Evolutionary conservation across 2,329 filamentous ascomycete genomes (phyloP).

Genomic region (Verticillium tricorpus): DNA sequence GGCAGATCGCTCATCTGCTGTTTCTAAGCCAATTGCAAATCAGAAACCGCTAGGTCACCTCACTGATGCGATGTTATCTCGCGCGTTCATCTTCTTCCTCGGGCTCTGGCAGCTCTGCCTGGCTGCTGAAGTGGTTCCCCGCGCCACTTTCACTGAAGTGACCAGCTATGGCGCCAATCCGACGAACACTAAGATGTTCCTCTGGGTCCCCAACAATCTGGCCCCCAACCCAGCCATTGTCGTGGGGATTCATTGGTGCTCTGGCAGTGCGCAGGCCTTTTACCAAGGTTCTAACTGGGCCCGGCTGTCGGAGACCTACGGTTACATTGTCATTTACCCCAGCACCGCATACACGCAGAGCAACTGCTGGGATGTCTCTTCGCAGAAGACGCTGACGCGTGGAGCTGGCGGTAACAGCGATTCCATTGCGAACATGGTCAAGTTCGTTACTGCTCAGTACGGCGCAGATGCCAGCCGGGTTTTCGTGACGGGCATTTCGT

Average conservation of each 20-base stretch:
- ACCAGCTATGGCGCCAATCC: constrained; percentile 12
- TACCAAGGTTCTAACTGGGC: constrained; percentile 48
- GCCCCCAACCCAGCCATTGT: constrained; percentile 42
- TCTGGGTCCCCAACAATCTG: constrained; percentile 31
- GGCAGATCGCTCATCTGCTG: neutral
- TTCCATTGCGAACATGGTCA: constrained; percentile 51
- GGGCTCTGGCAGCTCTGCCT: neutral
- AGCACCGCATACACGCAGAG: constrained; percentile 27
- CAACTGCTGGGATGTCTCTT: constrained; percentile 58
- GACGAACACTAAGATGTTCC: constrained; percentile 11
- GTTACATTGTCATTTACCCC: constrained; percentile 50
- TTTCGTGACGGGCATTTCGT: constrained; percentile 43
- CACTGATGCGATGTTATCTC: neutral
- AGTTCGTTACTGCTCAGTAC: constrained; percentile 42
- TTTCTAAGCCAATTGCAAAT: neutral
- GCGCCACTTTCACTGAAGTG: constrained; percentile 12
- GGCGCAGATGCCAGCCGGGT: constrained; percentile 39
- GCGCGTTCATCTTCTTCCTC: neutral
- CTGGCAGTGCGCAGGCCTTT: constrained; percentile 47
- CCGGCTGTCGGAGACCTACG: constrained; percentile 47
- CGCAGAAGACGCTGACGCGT: constrained; percentile 42
- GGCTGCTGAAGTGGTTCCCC: constrained; percentile 10
- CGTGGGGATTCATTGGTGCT: constrained; percentile 54
- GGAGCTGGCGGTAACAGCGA: constrained; percentile 46
- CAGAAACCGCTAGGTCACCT: neutral